phyloP scores from a whole-genome alignment of 192 early-diverging fungal genomes.

The Paraglomus brasilianum region DNA sequence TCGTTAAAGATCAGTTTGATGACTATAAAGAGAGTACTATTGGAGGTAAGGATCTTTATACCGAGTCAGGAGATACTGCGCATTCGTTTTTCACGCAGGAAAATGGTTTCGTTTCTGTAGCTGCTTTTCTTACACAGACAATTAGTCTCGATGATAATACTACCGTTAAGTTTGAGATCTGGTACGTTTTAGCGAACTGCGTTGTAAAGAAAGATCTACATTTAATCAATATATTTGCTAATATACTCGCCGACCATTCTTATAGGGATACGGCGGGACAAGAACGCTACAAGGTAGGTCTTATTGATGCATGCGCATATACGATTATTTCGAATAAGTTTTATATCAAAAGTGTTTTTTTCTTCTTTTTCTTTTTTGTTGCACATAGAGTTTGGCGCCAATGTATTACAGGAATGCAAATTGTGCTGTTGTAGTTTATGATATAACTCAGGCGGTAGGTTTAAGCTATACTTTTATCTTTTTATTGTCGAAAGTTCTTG shows the following conservation, averaged over 20 bases:
- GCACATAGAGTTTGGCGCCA: slow-evolving; percentile 60
- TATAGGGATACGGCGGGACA: slow-evolving; percentile 72
- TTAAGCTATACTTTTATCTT: neutral
- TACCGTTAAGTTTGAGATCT: slow-evolving; percentile 94
- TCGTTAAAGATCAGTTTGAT: slow-evolving; percentile 91
- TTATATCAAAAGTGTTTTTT: neutral
- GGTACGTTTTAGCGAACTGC: slow-evolving; percentile 43
- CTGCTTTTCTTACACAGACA: slow-evolving; percentile 76
- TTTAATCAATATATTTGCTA: neutral
- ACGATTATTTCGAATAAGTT: neutral
- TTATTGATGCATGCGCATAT: neutral
- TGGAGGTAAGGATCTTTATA: slow-evolving; percentile 51
- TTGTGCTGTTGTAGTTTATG: slow-evolving; percentile 71
- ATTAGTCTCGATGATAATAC: slow-evolving; percentile 81
- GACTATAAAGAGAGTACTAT: slow-evolving; percentile 93
- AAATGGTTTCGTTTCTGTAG: slow-evolving; percentile 33
- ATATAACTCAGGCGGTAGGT: slow-evolving; percentile 70
- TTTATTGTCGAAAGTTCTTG: neutral
- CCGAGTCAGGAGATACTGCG: too few species aligned
- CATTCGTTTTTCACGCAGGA: too few species aligned
- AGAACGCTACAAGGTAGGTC: slow-evolving; percentile 64
- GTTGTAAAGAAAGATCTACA: neutral
- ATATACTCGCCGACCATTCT: neutral
- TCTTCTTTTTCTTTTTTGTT: slow-evolving; percentile 1
- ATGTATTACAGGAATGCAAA: slow-evolving; percentile 77